These are phyloP conservation scores for Beauveria sp. DNA, from an alignment of 2,329 filamentous ascomycete species.

Conservation along the genomic window DNA sequence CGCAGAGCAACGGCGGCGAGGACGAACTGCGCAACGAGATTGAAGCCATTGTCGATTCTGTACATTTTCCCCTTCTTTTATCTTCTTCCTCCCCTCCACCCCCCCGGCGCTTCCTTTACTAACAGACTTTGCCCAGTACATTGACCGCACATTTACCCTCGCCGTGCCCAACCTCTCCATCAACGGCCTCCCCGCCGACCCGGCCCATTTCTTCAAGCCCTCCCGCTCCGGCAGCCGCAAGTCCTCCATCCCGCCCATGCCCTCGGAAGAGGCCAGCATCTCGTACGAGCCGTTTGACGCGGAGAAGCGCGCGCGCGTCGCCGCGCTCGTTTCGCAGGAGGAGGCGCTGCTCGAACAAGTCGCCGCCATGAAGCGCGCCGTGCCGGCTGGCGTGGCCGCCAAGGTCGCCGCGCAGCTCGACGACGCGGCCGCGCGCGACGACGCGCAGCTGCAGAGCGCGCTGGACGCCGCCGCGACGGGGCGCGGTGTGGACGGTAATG, in stretches of 20 bases:
- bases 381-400: constrained; percentile 38
- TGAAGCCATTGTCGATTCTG: constrained; percentile 52
- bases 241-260: constrained; percentile 24
- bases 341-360: constrained; percentile 58
- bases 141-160: constrained; percentile 50
- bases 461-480: constrained; percentile 24
- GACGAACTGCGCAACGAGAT: constrained; percentile 53
- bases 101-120: background rate
- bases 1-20: constrained; percentile 43
- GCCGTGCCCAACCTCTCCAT: constrained; percentile 54
- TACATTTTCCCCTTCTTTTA: constrained; percentile 20
- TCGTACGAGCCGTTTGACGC: constrained; percentile 54
- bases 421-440: constrained; percentile 37
- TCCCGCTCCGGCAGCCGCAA: constrained; percentile 17
- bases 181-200: constrained; percentile 48
- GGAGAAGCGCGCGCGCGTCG: constrained; percentile 50
- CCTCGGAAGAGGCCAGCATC: background rate
- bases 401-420: constrained; percentile 33
- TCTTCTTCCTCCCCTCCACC: background rate
- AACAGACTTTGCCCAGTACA: constrained; percentile 39
- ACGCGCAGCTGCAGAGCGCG: constrained; percentile 32
- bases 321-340: constrained; percentile 53
- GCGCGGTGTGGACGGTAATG: constrained; percentile 37
- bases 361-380: constrained; percentile 48
- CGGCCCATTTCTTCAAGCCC: constrained; percentile 30